Evolutionary conservation across 2,329 filamentous ascomycete species (phyloP).

Genomic region (Sordariomycetes sp.): DNA sequence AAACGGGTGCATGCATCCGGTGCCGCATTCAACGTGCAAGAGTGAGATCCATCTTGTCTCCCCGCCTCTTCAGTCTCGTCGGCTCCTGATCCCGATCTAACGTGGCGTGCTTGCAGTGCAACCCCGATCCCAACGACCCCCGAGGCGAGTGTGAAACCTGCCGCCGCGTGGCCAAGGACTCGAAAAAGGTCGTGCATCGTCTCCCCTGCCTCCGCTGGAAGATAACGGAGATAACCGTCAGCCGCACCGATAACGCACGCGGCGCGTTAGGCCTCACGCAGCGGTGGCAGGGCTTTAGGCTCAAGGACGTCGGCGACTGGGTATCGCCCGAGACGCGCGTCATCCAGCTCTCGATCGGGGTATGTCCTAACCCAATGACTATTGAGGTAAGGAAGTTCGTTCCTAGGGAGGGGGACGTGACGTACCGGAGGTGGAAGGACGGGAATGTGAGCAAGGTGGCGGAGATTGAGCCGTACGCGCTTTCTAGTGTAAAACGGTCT

Average conservation of each 20-base stretch:
- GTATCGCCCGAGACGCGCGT: constrained; percentile 11
- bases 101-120: constrained; percentile 18
- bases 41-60: constrained; percentile 16
- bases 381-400: constrained; percentile 27
- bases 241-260: constrained; percentile 19
- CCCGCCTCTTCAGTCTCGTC: background rate
- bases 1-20: constrained; percentile 25
- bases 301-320: constrained; percentile 26
- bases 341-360: constrained; percentile 24
- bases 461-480: constrained; percentile 24
- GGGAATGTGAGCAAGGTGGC: constrained; percentile 12
- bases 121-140: constrained; percentile 15
- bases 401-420: constrained; percentile 21
- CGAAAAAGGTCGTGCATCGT: constrained; percentile 32
- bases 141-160: constrained; percentile 26
- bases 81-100: background rate
- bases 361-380: constrained; percentile 20
- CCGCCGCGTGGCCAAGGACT: constrained; percentile 19
- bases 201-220: constrained; percentile 29
- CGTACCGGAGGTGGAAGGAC: constrained; percentile 23
- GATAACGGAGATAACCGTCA: constrained; percentile 24
- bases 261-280: constrained; percentile 25
- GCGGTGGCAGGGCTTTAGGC: constrained; percentile 24
- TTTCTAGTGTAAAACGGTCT: constrained; percentile 21
- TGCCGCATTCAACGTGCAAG: constrained; percentile 29